Base-by-base conservation (phyloP, 208 protist species). In the Acanthamoeba royreba region DNA sequence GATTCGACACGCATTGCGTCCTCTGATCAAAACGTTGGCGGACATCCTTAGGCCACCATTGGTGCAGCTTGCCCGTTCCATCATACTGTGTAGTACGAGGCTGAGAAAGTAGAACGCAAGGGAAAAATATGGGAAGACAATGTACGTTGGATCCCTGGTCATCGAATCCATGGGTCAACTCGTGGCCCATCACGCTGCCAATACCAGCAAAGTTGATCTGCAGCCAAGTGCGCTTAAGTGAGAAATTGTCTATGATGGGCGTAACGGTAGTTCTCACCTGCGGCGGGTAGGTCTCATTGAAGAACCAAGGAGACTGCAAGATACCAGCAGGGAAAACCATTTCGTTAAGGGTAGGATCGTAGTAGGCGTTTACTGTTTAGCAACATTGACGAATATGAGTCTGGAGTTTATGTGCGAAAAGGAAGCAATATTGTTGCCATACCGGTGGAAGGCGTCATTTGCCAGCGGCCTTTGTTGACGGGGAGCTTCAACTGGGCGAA, bases 351-450 rank as follows among this genome's bases (percentile, higher is more conserved):
- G 38, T 55, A 4, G 87, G 87, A 17, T 49, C 40, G 42, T 92
- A 92, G 63, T 92, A 92, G 28, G 87, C 87, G n/a, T 92, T 92
- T n/a, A 92, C 87, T n/a, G n/a, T n/a, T n/a, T n/a, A n/a, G n/a
- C n/a, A n/a, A n/a, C n/a, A n/a, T n/a, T n/a, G n/a, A n/a, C n/a
- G n/a, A n/a, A n/a, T n/a, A n/a, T n/a, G n/a, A n/a, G n/a, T n/a
- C n/a, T n/a, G n/a, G n/a, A n/a, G n/a, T n/a, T n/a, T n/a, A n/a
- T n/a, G n/a, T n/a, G n/a, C n/a, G n/a, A n/a, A n/a, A n/a, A n/a
- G n/a, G n/a, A n/a, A n/a, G n/a, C n/a, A n/a, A n/a, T n/a, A n/a
- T n/a, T n/a, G n/a, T n/a, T n/a, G n/a, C n/a, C n/a, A n/a, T n/a
- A n/a, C n/a, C n/a, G 4, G 38, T 55, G 11, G 38, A 58, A 4